Evolutionary conservation across 2,329 filamentous ascomycete species (phyloP).

Genomic region (Hirsutella thompsonii): DNA sequence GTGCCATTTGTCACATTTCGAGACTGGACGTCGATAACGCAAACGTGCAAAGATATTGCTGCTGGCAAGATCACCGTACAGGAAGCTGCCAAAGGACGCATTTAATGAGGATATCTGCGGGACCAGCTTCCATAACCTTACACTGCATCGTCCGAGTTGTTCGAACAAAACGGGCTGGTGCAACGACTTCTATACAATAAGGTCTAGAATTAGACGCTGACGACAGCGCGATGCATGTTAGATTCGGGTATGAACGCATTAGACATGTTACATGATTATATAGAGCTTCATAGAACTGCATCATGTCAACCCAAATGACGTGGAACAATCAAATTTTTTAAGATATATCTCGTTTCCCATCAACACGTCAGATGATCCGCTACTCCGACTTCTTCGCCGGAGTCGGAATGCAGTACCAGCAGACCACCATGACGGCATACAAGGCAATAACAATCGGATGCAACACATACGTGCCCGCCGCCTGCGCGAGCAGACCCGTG

Average conservation of each 20-base stretch:
- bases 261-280: constrained; percentile 1
- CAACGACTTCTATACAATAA: too few relatives aligned
- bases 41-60: constrained; percentile 64
- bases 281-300: constrained; percentile 4
- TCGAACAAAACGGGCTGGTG: too few relatives aligned
- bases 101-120: too few relatives aligned
- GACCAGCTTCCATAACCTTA: too few relatives aligned
- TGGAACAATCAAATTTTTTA: background rate
- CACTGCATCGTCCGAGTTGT: too few relatives aligned
- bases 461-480: constrained; percentile 48
- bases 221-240: background rate
- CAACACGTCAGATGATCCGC: background rate
- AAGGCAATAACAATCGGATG: constrained; percentile 55
- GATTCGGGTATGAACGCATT: background rate
- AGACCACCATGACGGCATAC: constrained; percentile 51
- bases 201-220: too few relatives aligned
- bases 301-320: background rate
- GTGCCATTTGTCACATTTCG: constrained; percentile 82
- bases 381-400: constrained; percentile 48
- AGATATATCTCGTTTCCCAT: background rate
- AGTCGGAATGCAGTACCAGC: constrained; percentile 49
- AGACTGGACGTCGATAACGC: constrained; percentile 69
- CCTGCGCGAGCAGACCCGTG: constrained; percentile 51
- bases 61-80: constrained; percentile 58
- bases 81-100: constrained; percentile 47